Evolutionary conservation across 805 yeast species (phyloP), one percentile per base, ranked within the genome.

Genomic region (Zygosaccharomyces bailii): DNA sequence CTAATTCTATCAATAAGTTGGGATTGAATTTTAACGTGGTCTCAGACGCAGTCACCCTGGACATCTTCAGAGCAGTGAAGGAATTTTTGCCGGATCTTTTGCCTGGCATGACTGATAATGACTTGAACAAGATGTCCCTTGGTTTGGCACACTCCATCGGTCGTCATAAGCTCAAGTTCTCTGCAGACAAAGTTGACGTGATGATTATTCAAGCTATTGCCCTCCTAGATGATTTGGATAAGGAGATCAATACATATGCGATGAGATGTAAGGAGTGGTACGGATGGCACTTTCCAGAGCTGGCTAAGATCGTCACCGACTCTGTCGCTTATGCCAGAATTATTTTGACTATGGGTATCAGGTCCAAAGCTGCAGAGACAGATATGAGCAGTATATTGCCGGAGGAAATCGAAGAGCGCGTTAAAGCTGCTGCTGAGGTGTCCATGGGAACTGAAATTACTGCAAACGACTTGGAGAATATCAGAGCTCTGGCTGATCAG

Each of bases 241-340:
- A 93, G 73, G 99, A 93, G 70, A 79, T 93, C 60, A 93, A 93
- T 74, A 93, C 97, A 42, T 93, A 91, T 61, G 96, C 98, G 56
- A 93, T 93, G 99, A 83, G 99, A 75, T 81, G 91, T 72, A 93
- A 91, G 74, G 99, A 93, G 74, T 93, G 99, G 99, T 93, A 93
- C 73, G 99, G 99, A 55, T 93, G 99, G 99, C 99, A 93, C 71
- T 93, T 93, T 83, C 99, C 99, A 31, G 99, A 93, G 71, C 80
- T 93, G 80, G 96, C 97, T 61, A 93, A 93, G 78, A 88, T 91
- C 68, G 86, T 93, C 59, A 82, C 84, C 56, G 99, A 91, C 72
- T 90, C 96, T 55, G 91, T 87, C 59, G 97, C 97, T 37, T 91
- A 82, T 69, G 98, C 98, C 50, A 84, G 95, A 74, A 86, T 89